Evolutionary conservation across 148 eudicot species (phyloP), one percentile per base, ranked within the genome.

Genomic region (Rhododendron ovatum): DNA sequence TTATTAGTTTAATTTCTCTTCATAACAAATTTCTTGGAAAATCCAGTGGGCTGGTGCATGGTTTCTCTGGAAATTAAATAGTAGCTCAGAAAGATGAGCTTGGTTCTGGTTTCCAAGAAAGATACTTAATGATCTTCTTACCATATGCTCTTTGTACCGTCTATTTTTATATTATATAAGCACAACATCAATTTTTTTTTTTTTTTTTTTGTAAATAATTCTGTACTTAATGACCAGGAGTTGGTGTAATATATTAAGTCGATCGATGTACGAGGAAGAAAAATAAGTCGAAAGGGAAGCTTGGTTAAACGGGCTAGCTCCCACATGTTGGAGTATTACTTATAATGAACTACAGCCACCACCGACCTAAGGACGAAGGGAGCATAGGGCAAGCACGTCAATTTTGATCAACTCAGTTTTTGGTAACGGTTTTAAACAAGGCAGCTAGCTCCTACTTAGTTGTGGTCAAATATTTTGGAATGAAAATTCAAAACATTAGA

Each of bases 1-100:
- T 63, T 63, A 63, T 63, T 63, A 7, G 1, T 30, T 65, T 55
- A 12, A 24, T 22, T 61, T 20, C 30, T 47, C 33, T 63, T 26
- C 28, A 22, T 63, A 22, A 45, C 2, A 5, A 3, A 61, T 57
- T 55, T 37, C 28, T 61, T 6, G 28, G 13, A 61, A 82, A 51
- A 55, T 81, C 83, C 83, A 81, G 65, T 51, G 83, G 83, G 83
- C 65, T 81, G 65, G 77, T 13, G 41, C 41, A 39, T 39, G 45
- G 11, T 30, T 4, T 35, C 20, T 33, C 74, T 67, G 45, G 45
- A 55, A 55, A 55, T 55, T 55, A 55, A 55, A 65, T 30, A 30
- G 17, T 74, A 74, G 43, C 24, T 74, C 43, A 33, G 78, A 74
- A 69, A 11, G 61, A 35, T 30, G 78, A 35, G 45, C 9, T 33